Evolutionary conservation across 768 basidiomycete genomes (phyloP), one percentile per base, ranked within the genome.

Genomic region (Pleurotus djamor): DNA sequence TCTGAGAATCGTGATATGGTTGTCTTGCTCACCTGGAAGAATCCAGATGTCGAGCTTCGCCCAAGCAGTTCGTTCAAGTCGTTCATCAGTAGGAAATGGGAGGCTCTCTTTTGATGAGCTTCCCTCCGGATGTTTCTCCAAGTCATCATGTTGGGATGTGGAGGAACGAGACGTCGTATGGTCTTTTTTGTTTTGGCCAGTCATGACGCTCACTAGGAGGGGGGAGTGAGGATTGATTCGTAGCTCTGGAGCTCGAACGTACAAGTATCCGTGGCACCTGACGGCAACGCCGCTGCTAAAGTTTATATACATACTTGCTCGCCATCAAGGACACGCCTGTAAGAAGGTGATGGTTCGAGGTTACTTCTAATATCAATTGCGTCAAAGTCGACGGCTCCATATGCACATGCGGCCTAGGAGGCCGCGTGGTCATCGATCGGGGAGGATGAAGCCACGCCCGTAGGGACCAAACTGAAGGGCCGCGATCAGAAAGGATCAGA

Each of bases 1-100:
- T 43, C n/a, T 17, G 13, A 14, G 5, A 16, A 7, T 47, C 45
- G n/a, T 14, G 7, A 47, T 14, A 8, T 2, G 7, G 2, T 3
- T 17, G 9, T 41, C 9, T 41, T 2, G n/a, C 45, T 12, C 45
- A 47, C 45, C 17, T 2, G 82, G 81, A 33, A 84, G 69, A 45
- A 84, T 68, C 67, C 74, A 76, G 59, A 73, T 59, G 59, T 85
- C 81, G 32, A 83, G 67, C 65, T 83, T 84, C 58, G 73, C 72
- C 79, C 80, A 82, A 17, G 80, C 79, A 16, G 17, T 17, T 10
- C 45, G 45, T 5, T 47, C 45, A 16, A 47, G 45, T 17, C 17
- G 7, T 17, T 12, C 2, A 7, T 47, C 17, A 5, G 17, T 1
- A 17, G 17, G 7, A 12, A 47, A 12, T 17, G 45, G 17, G 4